A percentile compares a stretch with the other conserved stretches of the same genome.
These are phyloP conservation scores for Kodamaea alishanica DNA, from an alignment of 1,139 yeast genomes.

Conservation along the genomic window DNA sequence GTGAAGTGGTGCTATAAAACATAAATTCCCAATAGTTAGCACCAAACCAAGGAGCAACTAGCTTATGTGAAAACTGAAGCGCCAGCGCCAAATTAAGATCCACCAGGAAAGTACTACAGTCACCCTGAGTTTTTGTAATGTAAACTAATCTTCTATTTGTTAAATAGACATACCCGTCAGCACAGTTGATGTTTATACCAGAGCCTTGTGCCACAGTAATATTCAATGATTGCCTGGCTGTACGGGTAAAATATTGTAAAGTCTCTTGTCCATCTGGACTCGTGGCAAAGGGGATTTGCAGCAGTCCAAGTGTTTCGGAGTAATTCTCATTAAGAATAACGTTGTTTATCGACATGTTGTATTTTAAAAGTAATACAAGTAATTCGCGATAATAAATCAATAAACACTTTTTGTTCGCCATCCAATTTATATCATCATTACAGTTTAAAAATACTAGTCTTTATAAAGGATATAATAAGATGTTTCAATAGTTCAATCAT, in stretches of 20 bases:
- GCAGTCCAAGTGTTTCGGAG: slow-evolving; percentile 14
- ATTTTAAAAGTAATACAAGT: not conserved
- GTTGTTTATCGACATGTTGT: slow-evolving; percentile 33
- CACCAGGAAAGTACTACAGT: slow-evolving; percentile 34
- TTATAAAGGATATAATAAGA: too few species aligned
- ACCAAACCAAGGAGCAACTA: slow-evolving; percentile 55
- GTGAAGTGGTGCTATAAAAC: slow-evolving; percentile 31
- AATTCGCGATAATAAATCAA: too few species aligned
- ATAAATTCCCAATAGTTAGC: slow-evolving; percentile 48
- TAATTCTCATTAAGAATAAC: slow-evolving; percentile 25
- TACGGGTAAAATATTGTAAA: slow-evolving; percentile 15
- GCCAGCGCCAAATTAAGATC: slow-evolving; percentile 21
- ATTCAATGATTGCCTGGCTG: slow-evolving; percentile 20
- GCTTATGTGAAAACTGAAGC: slow-evolving; percentile 29
- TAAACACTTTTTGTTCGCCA: not conserved
- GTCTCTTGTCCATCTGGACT: slow-evolving; percentile 13
- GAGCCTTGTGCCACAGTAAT: slow-evolving; percentile 15
- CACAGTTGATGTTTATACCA: slow-evolving; percentile 24
- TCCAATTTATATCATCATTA: too few species aligned
- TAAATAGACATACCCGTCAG: slow-evolving; percentile 34
- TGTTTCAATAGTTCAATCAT: too few species aligned
- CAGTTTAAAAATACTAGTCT: too few species aligned
- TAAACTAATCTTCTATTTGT: slow-evolving; percentile 37
- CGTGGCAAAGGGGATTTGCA: slow-evolving; percentile 22
- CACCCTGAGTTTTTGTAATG: slow-evolving; percentile 38